phyloP scores from a whole-genome alignment of 2,329 filamentous ascomycete species.

The Xenoacremonium recifei region DNA sequence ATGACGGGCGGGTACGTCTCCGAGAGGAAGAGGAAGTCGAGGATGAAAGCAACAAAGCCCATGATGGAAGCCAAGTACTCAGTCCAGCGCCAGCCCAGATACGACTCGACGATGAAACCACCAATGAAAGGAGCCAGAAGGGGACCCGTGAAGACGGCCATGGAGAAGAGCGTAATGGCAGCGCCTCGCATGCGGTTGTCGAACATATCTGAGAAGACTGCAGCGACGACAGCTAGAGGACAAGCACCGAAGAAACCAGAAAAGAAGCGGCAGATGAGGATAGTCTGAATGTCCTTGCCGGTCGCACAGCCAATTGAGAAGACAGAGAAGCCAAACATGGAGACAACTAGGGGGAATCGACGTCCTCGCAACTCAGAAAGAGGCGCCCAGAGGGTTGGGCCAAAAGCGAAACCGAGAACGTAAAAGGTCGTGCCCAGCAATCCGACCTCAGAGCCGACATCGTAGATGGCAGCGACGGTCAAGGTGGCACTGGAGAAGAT shows the following conservation, averaged over 20 bases:
- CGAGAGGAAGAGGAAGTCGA: slow-evolving; percentile 62
- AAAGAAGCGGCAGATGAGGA: slow-evolving; percentile 73
- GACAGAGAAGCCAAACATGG: slow-evolving; percentile 69
- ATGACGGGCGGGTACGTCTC: slow-evolving; percentile 72
- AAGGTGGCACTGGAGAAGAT: slow-evolving; percentile 69
- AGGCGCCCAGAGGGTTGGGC: slow-evolving; percentile 70
- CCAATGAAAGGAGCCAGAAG: slow-evolving; percentile 68
- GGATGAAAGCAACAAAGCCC: slow-evolving; percentile 57
- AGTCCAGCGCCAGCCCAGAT: slow-evolving; percentile 73
- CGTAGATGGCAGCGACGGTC: slow-evolving; percentile 55
- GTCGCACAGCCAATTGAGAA: slow-evolving; percentile 65
- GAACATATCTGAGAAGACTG: slow-evolving; percentile 72
- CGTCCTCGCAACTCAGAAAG: slow-evolving; percentile 71
- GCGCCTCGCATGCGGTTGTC: slow-evolving; percentile 60
- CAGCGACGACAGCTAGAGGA: slow-evolving; percentile 66
- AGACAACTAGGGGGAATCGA: slow-evolving; percentile 56
- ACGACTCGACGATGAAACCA: slow-evolving; percentile 61
- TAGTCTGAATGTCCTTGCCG: slow-evolving; percentile 65
- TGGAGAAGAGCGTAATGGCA: slow-evolving; percentile 43
- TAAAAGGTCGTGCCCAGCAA: slow-evolving; percentile 66
- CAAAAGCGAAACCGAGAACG: slow-evolving; percentile 70
- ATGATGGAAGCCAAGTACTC: slow-evolving; percentile 64
- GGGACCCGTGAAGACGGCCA: slow-evolving; percentile 62
- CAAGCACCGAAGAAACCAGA: slow-evolving; percentile 70
- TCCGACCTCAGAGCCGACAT: slow-evolving; percentile 61